These are phyloP conservation scores for Pedinophyceae sp. DNA, from an alignment of 139 green algal species.

Conservation along the genomic window DNA sequence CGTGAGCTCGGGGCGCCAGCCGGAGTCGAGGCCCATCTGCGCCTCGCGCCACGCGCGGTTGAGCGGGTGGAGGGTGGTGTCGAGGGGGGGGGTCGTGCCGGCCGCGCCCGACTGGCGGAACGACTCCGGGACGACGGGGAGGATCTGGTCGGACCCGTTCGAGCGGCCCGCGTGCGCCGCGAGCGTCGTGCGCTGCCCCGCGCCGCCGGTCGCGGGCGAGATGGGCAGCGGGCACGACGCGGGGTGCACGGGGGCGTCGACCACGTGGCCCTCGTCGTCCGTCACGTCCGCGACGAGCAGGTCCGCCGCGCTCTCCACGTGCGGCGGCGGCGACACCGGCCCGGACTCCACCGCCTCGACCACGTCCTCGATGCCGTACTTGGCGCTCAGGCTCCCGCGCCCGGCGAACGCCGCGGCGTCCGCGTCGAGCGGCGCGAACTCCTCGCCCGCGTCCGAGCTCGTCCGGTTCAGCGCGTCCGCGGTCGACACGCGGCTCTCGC, in stretches of 20 bases:
- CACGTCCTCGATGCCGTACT: no score
- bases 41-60: slow-evolving; percentile 12
- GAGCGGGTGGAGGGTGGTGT: background rate
- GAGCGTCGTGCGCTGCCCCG: background rate
- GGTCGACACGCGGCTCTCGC: no score
- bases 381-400: no score
- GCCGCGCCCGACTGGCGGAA: background rate
- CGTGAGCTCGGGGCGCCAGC: slow-evolving; percentile 29
- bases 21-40: slow-evolving; percentile 16
- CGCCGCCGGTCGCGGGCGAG: background rate
- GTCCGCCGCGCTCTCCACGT: no score
- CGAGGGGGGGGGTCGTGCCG: background rate
- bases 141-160: background rate
- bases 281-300: no score
- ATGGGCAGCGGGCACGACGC: background rate
- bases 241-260: background rate
- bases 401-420: no score
- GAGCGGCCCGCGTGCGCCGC: background rate
- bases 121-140: background rate
- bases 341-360: no score
- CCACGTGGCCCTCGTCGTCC: no score
- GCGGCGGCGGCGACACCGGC: no score
- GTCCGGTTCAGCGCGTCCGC: no score
- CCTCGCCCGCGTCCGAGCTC: no score
- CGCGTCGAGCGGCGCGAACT: no score